These are phyloP conservation scores for Peniophora sp. DNA, from an alignment of 1,284 basidiomycete genomes.

Conservation along the genomic window DNA sequence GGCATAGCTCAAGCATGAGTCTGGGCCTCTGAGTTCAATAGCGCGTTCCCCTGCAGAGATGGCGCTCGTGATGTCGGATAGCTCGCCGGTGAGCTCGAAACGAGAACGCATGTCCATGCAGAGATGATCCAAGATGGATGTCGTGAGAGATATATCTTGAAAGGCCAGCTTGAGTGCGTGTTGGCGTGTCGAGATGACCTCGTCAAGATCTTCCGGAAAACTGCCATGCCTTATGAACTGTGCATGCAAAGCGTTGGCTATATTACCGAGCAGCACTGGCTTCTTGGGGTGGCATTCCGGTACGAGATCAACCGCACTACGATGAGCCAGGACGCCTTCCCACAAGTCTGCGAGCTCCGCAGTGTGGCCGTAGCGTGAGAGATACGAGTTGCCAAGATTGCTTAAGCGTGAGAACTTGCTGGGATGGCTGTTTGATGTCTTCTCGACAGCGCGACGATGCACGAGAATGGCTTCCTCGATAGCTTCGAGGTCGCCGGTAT, in stretches of 20 bases:
- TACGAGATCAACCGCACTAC: slow-evolving; percentile 14
- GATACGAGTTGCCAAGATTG: slow-evolving; percentile 19
- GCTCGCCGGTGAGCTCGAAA: not conserved
- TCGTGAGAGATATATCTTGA: too few species aligned
- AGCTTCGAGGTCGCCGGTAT: not conserved
- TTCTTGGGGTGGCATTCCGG: slow-evolving; percentile 11
- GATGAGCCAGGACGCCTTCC: slow-evolving; percentile 19
- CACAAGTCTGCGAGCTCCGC: slow-evolving; percentile 21
- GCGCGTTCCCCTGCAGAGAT: too few species aligned
- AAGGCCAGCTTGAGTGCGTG: too few species aligned
- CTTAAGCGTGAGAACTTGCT: not conserved
- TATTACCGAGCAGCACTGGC: slow-evolving; percentile 4
- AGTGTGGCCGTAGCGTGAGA: slow-evolving; percentile 18
- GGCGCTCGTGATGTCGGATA: too few species aligned
- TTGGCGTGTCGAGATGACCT: too few species aligned
- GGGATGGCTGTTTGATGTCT: too few species aligned
- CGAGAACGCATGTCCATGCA: not conserved
- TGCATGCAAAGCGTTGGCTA: slow-evolving; percentile 5
- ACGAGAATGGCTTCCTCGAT: not conserved
- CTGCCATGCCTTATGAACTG: slow-evolving; percentile 2
- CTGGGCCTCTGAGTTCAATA: too few species aligned
- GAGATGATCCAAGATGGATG: not conserved
- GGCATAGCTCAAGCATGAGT: too few species aligned
- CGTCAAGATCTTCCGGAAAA: not conserved
- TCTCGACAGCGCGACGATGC: not conserved